phyloP scores from a whole-genome alignment of 1,139 yeast species.

The Sugiyamaella xylanicola region DNA sequence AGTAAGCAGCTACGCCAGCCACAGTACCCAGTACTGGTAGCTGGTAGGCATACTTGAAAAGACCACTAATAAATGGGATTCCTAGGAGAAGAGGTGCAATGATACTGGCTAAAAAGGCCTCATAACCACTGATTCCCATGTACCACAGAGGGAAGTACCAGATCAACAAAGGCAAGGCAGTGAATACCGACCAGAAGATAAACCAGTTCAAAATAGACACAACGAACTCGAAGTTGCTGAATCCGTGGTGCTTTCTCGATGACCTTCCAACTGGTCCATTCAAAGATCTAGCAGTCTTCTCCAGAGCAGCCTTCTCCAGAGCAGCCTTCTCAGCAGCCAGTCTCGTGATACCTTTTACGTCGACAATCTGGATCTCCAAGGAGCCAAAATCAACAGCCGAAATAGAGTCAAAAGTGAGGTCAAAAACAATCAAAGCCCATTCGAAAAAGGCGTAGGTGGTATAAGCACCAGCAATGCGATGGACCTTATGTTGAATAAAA shows the following conservation, averaged over 20 bases:
- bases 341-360: slow-evolving; percentile 41
- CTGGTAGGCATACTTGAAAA: slow-evolving; percentile 55
- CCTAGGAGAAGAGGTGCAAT: slow-evolving; percentile 60
- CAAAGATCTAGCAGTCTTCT: slow-evolving; percentile 16
- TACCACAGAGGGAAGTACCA: slow-evolving; percentile 99
- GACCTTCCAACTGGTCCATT: slow-evolving; percentile 19
- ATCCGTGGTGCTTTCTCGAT: slow-evolving; percentile 35
- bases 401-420: slow-evolving; percentile 82
- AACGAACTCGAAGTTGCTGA: slow-evolving; percentile 34
- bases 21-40: slow-evolving; percentile 58
- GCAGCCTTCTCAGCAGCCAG: slow-evolving; percentile 31
- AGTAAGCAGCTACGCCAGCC: slow-evolving; percentile 76
- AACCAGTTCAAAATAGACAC: slow-evolving; percentile 45
- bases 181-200: slow-evolving; percentile 79
- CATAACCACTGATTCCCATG: slow-evolving; percentile 97
- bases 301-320: slow-evolving; percentile 21
- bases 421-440: slow-evolving; percentile 84
- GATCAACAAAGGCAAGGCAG: slow-evolving; percentile 79
- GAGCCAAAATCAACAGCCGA: slow-evolving; percentile 67
- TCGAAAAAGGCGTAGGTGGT: slow-evolving; percentile 92
- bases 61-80: slow-evolving; percentile 53
- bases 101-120: slow-evolving; percentile 64
- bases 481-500: slow-evolving; percentile 91
- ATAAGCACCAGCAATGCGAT: slow-evolving; percentile 88
- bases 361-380: slow-evolving; percentile 52